These are phyloP conservation scores for Globisporangium camurandrum DNA, from an alignment of 352 stramenopile genomes.

Conservation along the genomic window DNA sequence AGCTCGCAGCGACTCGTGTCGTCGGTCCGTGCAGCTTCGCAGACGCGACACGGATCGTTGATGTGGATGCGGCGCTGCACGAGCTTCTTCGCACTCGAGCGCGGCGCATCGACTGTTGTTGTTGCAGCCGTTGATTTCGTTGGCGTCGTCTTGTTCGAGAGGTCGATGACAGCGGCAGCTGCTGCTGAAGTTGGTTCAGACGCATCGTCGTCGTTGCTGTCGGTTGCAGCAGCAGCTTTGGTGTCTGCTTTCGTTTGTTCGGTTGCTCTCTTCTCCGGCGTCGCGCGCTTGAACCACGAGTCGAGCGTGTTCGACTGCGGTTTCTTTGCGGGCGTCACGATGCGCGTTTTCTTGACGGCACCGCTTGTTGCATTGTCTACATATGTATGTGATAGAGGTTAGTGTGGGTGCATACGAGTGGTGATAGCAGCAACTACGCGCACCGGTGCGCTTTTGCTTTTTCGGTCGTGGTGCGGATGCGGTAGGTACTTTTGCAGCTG, in stretches of 20 bases:
- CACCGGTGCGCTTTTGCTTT: constrained; percentile 11
- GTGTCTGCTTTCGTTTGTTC: too few relatives aligned
- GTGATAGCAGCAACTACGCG: not conserved
- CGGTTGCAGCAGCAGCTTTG: not conserved
- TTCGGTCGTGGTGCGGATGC: constrained; percentile 4
- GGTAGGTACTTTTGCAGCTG: too few relatives aligned
- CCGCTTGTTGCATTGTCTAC: constrained; percentile 3
- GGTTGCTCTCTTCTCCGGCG: too few relatives aligned
- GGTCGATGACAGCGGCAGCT: too few relatives aligned
- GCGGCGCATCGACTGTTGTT: not conserved
- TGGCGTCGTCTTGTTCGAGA: constrained; percentile 8
- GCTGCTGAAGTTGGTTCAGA: constrained; percentile 2
- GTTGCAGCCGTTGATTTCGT: too few relatives aligned
- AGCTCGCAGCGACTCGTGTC: constrained; percentile 42
- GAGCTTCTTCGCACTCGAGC: constrained; percentile 31
- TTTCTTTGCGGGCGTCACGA: constrained; percentile 14
- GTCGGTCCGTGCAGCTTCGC: constrained; percentile 43
- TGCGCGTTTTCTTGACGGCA: constrained; percentile 9
- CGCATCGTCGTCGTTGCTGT: not conserved
- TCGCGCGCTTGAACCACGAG: constrained; percentile 35
- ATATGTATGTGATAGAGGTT: not conserved
- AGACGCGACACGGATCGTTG: constrained; percentile 61
- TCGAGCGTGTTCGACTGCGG: constrained; percentile 46
- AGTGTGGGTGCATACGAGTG: not conserved
- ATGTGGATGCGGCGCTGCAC: constrained; percentile 66